Evolutionary conservation across 352 stramenopile species (phyloP), one percentile per base, ranked within the genome.

Genomic region (Phytophthora uliginosa): DNA sequence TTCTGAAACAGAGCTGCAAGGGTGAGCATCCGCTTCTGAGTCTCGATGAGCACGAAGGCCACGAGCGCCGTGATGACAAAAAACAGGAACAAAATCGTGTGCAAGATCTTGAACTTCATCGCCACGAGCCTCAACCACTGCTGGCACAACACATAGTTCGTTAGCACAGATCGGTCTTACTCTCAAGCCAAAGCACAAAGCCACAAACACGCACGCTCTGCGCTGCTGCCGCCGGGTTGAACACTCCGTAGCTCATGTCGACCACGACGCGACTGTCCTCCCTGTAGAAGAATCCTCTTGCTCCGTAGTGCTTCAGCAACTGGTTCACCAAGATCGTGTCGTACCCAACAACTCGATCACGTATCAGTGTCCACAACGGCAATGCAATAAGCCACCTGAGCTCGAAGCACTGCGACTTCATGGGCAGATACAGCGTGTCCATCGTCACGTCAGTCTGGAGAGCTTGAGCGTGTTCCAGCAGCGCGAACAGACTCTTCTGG

Each of bases 321-420:
- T 97, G 97, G 79, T 99, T 99, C 55, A 98, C 78, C 33, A 98
- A 51, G 24, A 99, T 95, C 7, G 93, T 98, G 73, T 99, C 93
- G 40, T 92, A 97, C 13, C 95, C 95, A 55, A 94, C 40, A 10
- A 81, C 58, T 55, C 71, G 54, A 40, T 90, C 74, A 4, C 88
- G 67, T 15, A 92, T 63, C 40, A 77, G 34, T 10, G 66, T 75
- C 84, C 85, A 93, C 6, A 90, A 60, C 9, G 67, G 62, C 22
- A 83, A 74, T 4, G 50, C 34, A 28, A 70, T 73, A 12, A 89
- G 55, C 73, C 82, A 84, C 31, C 64, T 52, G 7, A 91, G 63
- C 26, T 81, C 69, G 69, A 95, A 91, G 59, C 87, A 95, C 36
- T 63, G 45, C 17, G 77, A 85, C 0, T 72, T 66, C 26, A 59